phyloP scores from a whole-genome alignment of 768 basidiomycete genomes.

The Nidula microcarpa region DNA sequence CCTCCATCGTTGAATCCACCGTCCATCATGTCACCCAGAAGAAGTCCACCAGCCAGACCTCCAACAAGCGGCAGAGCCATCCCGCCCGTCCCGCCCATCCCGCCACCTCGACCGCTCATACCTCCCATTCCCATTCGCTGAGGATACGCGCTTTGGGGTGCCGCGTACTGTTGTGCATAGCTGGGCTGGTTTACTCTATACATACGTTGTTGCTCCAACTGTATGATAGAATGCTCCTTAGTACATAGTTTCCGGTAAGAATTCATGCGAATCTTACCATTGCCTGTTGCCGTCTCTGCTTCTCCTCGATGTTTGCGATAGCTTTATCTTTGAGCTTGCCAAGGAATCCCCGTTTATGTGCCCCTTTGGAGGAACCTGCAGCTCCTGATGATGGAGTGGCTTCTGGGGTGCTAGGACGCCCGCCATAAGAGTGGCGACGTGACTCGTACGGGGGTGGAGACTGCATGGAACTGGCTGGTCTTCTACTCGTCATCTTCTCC shows the following conservation, averaged over 20 bases:
- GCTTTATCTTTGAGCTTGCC: slow-evolving; percentile 62
- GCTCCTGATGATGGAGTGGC: slow-evolving; percentile 3
- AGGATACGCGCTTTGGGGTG: slow-evolving; percentile 16
- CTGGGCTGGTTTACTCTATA: slow-evolving; percentile 16
- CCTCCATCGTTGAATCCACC: slow-evolving; percentile 13
- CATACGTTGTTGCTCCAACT: slow-evolving; percentile 17
- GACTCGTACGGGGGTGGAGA: slow-evolving; percentile 7
- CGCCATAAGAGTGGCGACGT: slow-evolving; percentile 25
- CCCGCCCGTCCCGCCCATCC: slow-evolving; percentile 21
- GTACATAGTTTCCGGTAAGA: background rate
- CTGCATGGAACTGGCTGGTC: background rate
- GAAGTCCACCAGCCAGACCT: slow-evolving; percentile 45
- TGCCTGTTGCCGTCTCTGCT: slow-evolving; percentile 33
- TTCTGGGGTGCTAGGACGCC: slow-evolving; percentile 9
- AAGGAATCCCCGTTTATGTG: slow-evolving; percentile 49
- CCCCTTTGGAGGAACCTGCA: background rate
- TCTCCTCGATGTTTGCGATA: slow-evolving; percentile 62
- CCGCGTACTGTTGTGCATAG: slow-evolving; percentile 14
- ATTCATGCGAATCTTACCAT: slow-evolving; percentile 5
- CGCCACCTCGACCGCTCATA: background rate
- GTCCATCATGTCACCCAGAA: slow-evolving; percentile 41
- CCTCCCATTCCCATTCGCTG: slow-evolving; percentile 5
- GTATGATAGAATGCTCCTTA: slow-evolving; percentile 6
- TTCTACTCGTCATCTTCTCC: slow-evolving; percentile 23
- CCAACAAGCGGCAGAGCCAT: slow-evolving; percentile 39